Conservation (phyloP, 2,329 filamentous ascomycete species). For the Tolypocladium cylindrosporum region DNA sequence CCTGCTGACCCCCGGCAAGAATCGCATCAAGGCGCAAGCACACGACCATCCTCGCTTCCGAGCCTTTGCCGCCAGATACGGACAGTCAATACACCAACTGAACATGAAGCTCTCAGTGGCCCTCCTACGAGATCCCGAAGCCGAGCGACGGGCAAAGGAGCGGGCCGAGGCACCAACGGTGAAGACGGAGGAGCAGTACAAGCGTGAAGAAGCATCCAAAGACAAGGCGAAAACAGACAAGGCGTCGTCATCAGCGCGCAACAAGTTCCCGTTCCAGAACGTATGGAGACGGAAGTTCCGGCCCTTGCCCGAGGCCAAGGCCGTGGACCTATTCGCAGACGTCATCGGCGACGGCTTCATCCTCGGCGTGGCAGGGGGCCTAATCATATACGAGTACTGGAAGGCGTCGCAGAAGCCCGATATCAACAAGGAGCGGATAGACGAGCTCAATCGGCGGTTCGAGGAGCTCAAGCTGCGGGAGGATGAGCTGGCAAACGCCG, state of each 20-base stretch:
- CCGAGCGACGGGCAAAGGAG: constrained; percentile 49
- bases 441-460: constrained; percentile 36
- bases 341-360: constrained; percentile 56
- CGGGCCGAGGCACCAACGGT: constrained; percentile 54
- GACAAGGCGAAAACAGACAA: constrained; percentile 27
- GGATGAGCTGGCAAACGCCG: constrained; percentile 34
- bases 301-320: constrained; percentile 52
- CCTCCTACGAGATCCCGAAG: constrained; percentile 44
- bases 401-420: constrained; percentile 51
- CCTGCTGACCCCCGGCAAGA: constrained; percentile 29
- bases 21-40: constrained; percentile 55
- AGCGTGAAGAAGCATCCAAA: constrained; percentile 40
- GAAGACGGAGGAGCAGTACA: constrained; percentile 52
- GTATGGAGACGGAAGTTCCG: constrained; percentile 55
- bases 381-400: constrained; percentile 55
- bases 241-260: constrained; percentile 10
- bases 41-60: constrained; percentile 55
- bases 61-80: constrained; percentile 49
- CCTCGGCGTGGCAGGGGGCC: constrained; percentile 42
- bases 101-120: constrained; percentile 57
- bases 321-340: constrained; percentile 57
- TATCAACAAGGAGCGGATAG: constrained; percentile 40
- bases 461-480: constrained; percentile 40
- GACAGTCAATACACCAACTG: constrained; percentile 54
- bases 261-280: constrained; percentile 29